A percentile compares a stretch with the other conserved stretches of the same genome.
These are phyloP conservation scores for Capronia americana DNA, from an alignment of 2,329 filamentous ascomycete genomes.

Conservation along the genomic window DNA sequence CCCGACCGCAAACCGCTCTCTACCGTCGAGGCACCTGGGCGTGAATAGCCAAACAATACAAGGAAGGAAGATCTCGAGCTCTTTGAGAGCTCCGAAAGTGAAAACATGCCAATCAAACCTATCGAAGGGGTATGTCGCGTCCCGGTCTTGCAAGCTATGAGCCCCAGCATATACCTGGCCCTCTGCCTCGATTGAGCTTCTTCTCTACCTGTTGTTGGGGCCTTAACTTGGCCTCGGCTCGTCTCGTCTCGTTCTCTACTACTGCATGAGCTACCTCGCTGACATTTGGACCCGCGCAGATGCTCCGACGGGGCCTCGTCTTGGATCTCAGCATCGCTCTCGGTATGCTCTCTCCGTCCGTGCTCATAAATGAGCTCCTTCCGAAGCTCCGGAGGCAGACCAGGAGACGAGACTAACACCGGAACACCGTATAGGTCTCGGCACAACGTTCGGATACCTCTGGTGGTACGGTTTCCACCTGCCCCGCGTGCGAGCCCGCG, in stretches of 20 bases:
- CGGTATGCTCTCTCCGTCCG: slow-evolving; percentile 56
- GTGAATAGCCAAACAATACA: background rate
- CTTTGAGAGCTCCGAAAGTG: slow-evolving; percentile 27
- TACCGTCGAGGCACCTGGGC: background rate
- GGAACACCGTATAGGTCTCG: slow-evolving; percentile 58
- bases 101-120: slow-evolving; percentile 53
- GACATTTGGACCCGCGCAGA: slow-evolving; percentile 50
- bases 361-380: background rate
- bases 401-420: background rate
- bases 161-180: background rate
- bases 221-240: background rate
- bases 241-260: background rate
- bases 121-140: slow-evolving; percentile 54
- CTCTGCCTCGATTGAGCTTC: background rate
- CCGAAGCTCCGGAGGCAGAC: slow-evolving; percentile 11
- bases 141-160: slow-evolving; percentile 1
- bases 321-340: slow-evolving; percentile 70
- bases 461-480: slow-evolving; percentile 75
- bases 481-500: slow-evolving; percentile 67
- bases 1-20: background rate
- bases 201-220: background rate
- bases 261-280: slow-evolving; percentile 33
- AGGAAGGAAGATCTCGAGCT: slow-evolving; percentile 35
- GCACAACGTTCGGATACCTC: slow-evolving; percentile 67
- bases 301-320: slow-evolving; percentile 70